Conservation (phyloP, 2,329 filamentous ascomycete genomes). For the Fusarium nodosum region DNA sequence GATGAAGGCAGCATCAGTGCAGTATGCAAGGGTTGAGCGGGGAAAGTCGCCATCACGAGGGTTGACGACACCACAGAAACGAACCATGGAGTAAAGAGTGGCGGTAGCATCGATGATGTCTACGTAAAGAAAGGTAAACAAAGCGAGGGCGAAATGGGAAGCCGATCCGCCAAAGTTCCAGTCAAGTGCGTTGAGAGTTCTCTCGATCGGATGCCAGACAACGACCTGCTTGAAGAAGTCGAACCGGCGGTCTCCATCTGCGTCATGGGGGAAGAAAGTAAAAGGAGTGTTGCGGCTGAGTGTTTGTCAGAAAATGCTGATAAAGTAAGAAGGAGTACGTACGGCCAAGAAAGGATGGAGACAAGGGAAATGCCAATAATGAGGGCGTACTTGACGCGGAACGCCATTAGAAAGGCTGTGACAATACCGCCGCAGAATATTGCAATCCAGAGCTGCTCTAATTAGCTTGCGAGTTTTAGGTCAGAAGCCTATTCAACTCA, state of each 20-base stretch:
- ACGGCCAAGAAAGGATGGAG: constrained; percentile 82
- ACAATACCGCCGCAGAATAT: constrained; percentile 84
- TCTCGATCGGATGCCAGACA: constrained; percentile 77
- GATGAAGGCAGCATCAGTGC: constrained; percentile 77
- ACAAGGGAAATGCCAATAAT: constrained; percentile 79
- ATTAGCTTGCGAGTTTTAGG: constrained; percentile 10
- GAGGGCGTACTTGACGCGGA: constrained; percentile 80
- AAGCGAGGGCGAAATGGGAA: constrained; percentile 75
- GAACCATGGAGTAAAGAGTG: constrained; percentile 85
- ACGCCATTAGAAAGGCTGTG: constrained; percentile 84
- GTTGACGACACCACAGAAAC: constrained; percentile 76
- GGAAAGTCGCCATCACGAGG: constrained; percentile 83
- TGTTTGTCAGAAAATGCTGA: constrained; percentile 2
- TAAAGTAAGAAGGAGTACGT: constrained; percentile 1
- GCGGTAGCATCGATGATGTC: constrained; percentile 84
- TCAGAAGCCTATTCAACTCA: constrained; percentile 48
- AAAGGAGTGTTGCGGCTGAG: constrained; percentile 74
- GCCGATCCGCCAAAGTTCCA: constrained; percentile 71
- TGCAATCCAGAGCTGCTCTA: constrained; percentile 80
- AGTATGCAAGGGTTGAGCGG: constrained; percentile 84
- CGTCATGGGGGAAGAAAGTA: constrained; percentile 78
- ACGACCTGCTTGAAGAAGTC: constrained; percentile 81
- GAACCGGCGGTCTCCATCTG: constrained; percentile 74
- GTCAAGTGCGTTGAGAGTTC: constrained; percentile 73
- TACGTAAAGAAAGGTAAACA: constrained; percentile 84